Evolutionary conservation across 176 grass and related monocot genomes (phyloP), one percentile per base, ranked within the genome.

Genomic region (Leersia perrieri): DNA sequence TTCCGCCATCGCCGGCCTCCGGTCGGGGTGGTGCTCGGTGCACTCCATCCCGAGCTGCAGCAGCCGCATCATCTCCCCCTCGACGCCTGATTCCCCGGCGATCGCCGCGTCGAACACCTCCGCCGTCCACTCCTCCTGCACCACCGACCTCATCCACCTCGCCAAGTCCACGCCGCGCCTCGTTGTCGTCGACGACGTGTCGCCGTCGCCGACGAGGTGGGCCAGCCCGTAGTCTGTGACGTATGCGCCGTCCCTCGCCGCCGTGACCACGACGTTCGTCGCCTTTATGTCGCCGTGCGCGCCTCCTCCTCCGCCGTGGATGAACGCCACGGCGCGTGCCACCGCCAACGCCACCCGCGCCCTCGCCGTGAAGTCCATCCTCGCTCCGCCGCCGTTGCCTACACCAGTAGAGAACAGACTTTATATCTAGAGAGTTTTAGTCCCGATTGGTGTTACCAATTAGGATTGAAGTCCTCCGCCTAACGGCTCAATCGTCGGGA

Each of bases 21-120:
- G 33, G 31, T 94, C 88, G 7, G 92, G 86, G 6, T 72, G 77
- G 58, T 84, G 82, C 47, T 82, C 87, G 40, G 85, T 90, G 84
- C 95, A 97, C 30, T 97, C 95, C 28, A 97, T 85, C 5, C 89
- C 92, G 13, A 97, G 88, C 84, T 87, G 87, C 83, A 94, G 78
- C 76, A 98, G 35, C 51, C 80, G 83, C 86, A 90, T 69, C 90
- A 94, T 97, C 66, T 90, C 90, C n/a, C 72, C 83, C 77, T 90
- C 85, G 10, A 77, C 73, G 31, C 53, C 66, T 33, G 62, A 4
- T 15, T 88, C 70, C 55, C 38, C 72, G 25, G 55, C 60, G 68
- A 92, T 84, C 33, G 66, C 82, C 11, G 66, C 57, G 76, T 98
- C 96, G 83, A 98, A 98, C 83, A 95, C 88, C 90, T 98, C 88